These are phyloP conservation scores for Vicia faba DNA, from an alignment of 306 rosid species.

Conservation along the genomic window DNA sequence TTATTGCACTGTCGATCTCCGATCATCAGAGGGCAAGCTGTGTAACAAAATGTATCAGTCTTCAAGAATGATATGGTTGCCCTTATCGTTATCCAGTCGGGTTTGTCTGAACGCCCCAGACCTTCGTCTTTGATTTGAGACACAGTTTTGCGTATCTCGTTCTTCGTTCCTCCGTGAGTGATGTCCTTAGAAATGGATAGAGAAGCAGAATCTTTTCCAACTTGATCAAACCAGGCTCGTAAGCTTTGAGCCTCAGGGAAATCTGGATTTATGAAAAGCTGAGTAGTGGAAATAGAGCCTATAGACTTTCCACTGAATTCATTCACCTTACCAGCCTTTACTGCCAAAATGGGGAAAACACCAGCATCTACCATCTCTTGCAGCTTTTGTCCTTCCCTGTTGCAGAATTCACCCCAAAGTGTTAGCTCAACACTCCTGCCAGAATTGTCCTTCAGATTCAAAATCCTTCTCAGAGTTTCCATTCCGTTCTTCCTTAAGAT, in stretches of 20 bases:
- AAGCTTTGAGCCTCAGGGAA: slow-evolving; percentile 64
- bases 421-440: slow-evolving; percentile 83
- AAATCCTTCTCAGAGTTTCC: slow-evolving; percentile 91
- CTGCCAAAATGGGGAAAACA: slow-evolving; percentile 73
- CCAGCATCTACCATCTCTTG: slow-evolving; percentile 73
- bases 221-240: slow-evolving; percentile 82
- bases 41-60: slow-evolving; percentile 88
- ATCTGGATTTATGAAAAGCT: slow-evolving; percentile 87
- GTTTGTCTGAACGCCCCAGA: slow-evolving; percentile 87
- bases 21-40: slow-evolving; percentile 90
- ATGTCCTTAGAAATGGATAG: slow-evolving; percentile 78
- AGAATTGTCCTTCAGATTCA: slow-evolving; percentile 81
- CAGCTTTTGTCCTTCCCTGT: slow-evolving; percentile 87
- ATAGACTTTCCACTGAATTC: slow-evolving; percentile 92
- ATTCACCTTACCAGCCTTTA: slow-evolving; percentile 87
- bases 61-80: slow-evolving; percentile 83
- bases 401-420: slow-evolving; percentile 97
- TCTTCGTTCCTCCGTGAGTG: slow-evolving; percentile 62
- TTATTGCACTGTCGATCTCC: slow-evolving; percentile 95
- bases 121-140: slow-evolving; percentile 96
- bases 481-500: slow-evolving; percentile 94
- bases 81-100: slow-evolving; percentile 90
- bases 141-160: slow-evolving; percentile 81
- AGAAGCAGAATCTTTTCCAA: slow-evolving; percentile 69
- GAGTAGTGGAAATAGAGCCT: slow-evolving; percentile 87